Percentiles rank a stretch among this genome's conserved stretches.
Conservation (phyloP, 1,284 basidiomycete genomes). For the Boletus sp. region DNA sequence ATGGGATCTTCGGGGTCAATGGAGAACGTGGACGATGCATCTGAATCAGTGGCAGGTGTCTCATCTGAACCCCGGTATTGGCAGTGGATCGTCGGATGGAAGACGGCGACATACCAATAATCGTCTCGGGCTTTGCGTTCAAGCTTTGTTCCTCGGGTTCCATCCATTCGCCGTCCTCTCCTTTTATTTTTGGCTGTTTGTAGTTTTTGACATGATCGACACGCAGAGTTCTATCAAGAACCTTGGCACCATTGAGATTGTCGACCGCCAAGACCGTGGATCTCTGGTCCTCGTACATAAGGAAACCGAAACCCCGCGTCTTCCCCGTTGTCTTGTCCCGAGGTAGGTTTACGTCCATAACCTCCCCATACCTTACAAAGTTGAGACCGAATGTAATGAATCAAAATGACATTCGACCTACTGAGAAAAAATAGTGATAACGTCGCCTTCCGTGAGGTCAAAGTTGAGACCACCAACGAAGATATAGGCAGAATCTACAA, state of each 20-base stretch:
- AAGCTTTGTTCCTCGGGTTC: constrained; percentile 85
- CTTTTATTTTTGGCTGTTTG: constrained; percentile 82
- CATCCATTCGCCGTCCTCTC: constrained; percentile 87
- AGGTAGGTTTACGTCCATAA: constrained; percentile 94
- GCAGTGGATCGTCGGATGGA: constrained; percentile 5
- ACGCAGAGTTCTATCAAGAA: constrained; percentile 84
- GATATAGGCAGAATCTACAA: constrained; percentile 90
- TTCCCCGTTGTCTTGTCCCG: constrained; percentile 91
- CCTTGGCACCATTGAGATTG: constrained; percentile 94
- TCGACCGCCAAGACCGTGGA: constrained; percentile 97
- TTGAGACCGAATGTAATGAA: constrained; percentile 7
- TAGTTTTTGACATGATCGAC: constrained; percentile 97
- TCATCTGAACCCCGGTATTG: constrained; percentile 46
- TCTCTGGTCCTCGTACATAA: constrained; percentile 99
- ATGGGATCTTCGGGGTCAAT: constrained; percentile 98
- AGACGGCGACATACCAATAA: constrained; percentile 54
- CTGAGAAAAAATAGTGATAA: constrained; percentile 98
- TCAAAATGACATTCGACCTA: constrained; percentile 47
- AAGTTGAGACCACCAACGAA: constrained; percentile 86
- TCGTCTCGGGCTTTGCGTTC: constrained; percentile 79
- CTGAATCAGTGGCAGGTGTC: constrained; percentile 61
- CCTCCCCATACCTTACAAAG: constrained; percentile 82
- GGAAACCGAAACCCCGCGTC: constrained; percentile 89
- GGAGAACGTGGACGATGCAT: constrained; percentile 65
- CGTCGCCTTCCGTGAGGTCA: constrained; percentile 96